Base-by-base conservation (phyloP, 148 eudicot species). In the Nepenthes mirabilis region DNA sequence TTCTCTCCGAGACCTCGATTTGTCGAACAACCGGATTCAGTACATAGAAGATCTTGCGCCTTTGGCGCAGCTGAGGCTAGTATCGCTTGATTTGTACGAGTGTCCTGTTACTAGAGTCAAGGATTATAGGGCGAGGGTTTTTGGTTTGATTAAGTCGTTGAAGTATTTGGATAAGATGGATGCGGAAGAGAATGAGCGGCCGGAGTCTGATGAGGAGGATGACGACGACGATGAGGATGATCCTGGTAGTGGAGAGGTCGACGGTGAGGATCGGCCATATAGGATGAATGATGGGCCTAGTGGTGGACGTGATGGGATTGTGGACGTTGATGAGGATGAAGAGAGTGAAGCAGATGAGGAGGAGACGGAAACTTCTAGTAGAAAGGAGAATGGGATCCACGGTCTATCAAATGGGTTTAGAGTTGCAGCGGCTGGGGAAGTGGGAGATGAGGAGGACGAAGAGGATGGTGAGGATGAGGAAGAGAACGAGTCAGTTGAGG, bases 151-250 rank as follows among this genome's bases (percentile, higher is more conserved):
- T 51, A 79, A 67, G 71, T 76, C 83, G 52, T 78, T 91, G 74
- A 85, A 77, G 72, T 91, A 85, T 72, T 81, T 91, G 82, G 97
- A 91, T 83, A 91, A 91, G 74, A 85, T 85, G 93, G 97, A 91
- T 64, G 77, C 63, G 0, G 93, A 91, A 62, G 95, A 64, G 72
- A 81, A 78, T 37, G 97, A 91, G 75, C 37, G 95, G 66, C 85
- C 82, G 1, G 97, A 91, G 64, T 79, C 86, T 0, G 91, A 85
- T 34, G 96, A 88, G 0, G 72, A 56, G 1, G 68, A 48, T 2
- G 72, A 59, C 0, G 76, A 37, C 4, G 81, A 72, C 0, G 84
- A 76, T 3, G 76, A 73, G 0, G 71, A 59, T 1, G 61, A 48
- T 1, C 1, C 67, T 61, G 45, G 73, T 49, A 36, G 77, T 62